Evolutionary conservation across 164 flowering plant genomes (phyloP).

Genomic region (Macadamia integrifolia): DNA sequence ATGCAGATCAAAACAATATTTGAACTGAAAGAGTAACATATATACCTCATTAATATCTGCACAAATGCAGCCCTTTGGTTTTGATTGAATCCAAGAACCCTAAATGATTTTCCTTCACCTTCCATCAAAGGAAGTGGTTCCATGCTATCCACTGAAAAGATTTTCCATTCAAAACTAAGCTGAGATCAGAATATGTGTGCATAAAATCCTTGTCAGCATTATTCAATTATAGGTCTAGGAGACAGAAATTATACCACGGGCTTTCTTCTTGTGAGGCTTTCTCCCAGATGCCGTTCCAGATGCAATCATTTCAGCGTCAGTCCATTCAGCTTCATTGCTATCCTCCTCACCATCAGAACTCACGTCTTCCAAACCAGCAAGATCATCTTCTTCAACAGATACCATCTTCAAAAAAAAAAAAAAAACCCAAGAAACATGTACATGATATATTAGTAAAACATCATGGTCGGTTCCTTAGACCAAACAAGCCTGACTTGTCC

Average conservation of each 20-base stretch:
- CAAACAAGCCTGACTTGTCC: no score
- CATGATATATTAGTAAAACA: background rate
- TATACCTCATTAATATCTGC: slow-evolving; percentile 82
- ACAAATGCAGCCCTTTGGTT: slow-evolving; percentile 88
- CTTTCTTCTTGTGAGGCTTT: slow-evolving; percentile 52
- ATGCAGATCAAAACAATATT: background rate
- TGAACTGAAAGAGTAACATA: background rate
- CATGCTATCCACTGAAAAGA: slow-evolving; percentile 42
- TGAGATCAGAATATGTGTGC: slow-evolving; percentile 2
- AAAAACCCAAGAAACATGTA: background rate
- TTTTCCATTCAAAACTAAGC: background rate
- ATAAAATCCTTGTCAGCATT: background rate
- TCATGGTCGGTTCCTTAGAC: no score
- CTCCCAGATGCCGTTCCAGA: slow-evolving; percentile 46
- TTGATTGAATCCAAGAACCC: slow-evolving; percentile 88
- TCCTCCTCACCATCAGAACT: slow-evolving; percentile 92
- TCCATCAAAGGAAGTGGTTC: slow-evolving; percentile 88
- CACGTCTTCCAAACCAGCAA: slow-evolving; percentile 91
- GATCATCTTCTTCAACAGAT: slow-evolving; percentile 93
- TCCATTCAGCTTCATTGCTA: slow-evolving; percentile 77
- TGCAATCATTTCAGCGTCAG: slow-evolving; percentile 50
- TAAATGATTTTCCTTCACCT: slow-evolving; percentile 90
- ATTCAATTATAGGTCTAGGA: background rate
- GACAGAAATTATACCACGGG: slow-evolving; percentile 45
- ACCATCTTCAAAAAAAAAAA: slow-evolving; percentile 96